Evolutionary conservation across 768 basidiomycete genomes (phyloP), one percentile per base, ranked within the genome.

Genomic region (Hypsizygus marmoreus): DNA sequence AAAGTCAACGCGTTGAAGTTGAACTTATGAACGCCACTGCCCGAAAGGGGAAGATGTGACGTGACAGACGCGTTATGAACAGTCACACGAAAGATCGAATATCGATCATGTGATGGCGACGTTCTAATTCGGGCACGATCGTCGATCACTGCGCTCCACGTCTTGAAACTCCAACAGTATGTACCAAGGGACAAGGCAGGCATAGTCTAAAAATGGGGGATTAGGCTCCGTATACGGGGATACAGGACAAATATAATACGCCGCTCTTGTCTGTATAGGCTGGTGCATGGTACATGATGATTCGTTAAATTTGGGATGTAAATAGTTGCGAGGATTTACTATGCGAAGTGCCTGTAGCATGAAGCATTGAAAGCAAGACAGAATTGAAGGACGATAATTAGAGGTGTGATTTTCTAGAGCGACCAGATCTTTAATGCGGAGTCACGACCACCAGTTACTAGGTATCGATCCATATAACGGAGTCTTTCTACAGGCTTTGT

Each of bases 401-500:
- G 31, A 36, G 12, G 8, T 29, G n/a, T 40, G 16, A 43, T 44
- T 24, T 31, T 51, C 74, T 76, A 97, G 65, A 97, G 70, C 36
- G 92, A 91, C 95, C 95, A 97, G 53, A 95, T 85, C 72, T 95
- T 97, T 54, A 95, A 78, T 38, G 76, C 72, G 14, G 88, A 74
- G 68, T 98, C 97, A 40, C 88, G 81, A 39, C 86, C 93, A 25
- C 97, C 97, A 7, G 90, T 89, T 22, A 91, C 85, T 35, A 97
- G 74, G 68, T 97, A 99, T 37, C 88, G 84, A 66, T 98, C 97
- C 86, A 97, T 95, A 69, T 95, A 98, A 37, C 97, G 81, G 51
- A 98, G 72, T 53, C 79, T 80, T 68, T 94, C 91, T 22, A 86
- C 87, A 0, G 95, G 95, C 50, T 81, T 83, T 13, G 80, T 89